A percentile compares a stretch with the other conserved stretches of the same genome.
phyloP scores from a whole-genome alignment of 306 rosid species.

The Begonia peltatifolia region DNA sequence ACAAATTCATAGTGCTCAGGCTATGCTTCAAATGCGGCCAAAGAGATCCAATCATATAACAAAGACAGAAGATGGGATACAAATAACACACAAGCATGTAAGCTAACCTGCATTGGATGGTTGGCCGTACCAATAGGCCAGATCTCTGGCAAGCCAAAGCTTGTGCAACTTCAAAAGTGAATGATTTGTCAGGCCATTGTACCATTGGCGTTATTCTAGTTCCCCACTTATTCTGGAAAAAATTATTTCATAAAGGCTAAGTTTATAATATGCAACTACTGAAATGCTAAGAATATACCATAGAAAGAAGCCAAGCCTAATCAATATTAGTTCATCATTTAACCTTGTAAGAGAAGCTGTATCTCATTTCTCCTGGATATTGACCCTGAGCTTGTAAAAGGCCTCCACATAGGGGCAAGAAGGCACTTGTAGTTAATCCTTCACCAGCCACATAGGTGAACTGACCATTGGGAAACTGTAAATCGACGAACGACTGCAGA shows the following conservation, averaged over 20 bases:
- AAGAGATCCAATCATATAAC: no score
- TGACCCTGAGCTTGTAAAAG: constrained; percentile 99
- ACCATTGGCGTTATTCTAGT: constrained; percentile 75
- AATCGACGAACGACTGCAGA: constrained; percentile 83
- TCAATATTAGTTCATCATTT: constrained; percentile 3
- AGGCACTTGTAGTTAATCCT: constrained; percentile 83
- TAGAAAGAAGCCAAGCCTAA: neutral
- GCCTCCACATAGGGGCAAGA: constrained; percentile 80
- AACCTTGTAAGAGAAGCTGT: constrained; percentile 95
- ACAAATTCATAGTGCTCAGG: no score
- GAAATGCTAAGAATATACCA: neutral
- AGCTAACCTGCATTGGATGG: constrained; percentile 74
- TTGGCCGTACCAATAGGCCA: constrained; percentile 90
- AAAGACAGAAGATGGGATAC: no score
- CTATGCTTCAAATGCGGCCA: no score
- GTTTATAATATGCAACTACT: no score
- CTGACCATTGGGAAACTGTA: constrained; percentile 97
- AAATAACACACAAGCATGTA: neutral
- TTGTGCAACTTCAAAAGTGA: constrained; percentile 75
- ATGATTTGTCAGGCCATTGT: constrained; percentile 94
- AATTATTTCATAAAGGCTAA: neutral
- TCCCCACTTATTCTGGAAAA: constrained; percentile 75
- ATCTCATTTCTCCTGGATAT: constrained; percentile 99
- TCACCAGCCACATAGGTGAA: constrained; percentile 86
- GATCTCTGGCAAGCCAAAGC: constrained; percentile 95